Evolutionary conservation across 2,329 filamentous ascomycete genomes (phyloP).

Genomic region (Exophiala oligosperma): DNA sequence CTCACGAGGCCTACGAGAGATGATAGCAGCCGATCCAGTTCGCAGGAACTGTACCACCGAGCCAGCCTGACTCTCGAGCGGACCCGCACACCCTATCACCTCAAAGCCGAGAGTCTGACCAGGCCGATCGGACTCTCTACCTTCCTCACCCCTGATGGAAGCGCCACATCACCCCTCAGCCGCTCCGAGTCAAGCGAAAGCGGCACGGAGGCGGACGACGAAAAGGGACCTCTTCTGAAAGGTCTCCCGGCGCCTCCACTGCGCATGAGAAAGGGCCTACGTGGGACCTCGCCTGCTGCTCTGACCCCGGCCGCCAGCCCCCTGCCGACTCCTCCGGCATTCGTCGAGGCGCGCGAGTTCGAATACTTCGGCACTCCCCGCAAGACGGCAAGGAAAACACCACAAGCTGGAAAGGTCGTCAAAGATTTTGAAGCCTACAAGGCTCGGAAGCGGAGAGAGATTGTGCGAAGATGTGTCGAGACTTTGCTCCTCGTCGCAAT

Average conservation of each 20-base stretch:
- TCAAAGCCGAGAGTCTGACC: conserved; percentile 21
- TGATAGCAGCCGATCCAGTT: conserved; percentile 13
- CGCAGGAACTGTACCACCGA: conserved; percentile 14
- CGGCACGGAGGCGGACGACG: conserved; percentile 93
- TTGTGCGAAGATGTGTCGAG: conserved; percentile 54
- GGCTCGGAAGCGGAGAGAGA: conserved; percentile 40
- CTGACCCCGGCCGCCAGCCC: conserved; percentile 26
- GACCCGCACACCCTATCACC: conserved; percentile 32
- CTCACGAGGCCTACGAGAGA: conserved; percentile 9
- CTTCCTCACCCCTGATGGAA: conserved; percentile 7
- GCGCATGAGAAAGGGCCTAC: conserved; percentile 74
- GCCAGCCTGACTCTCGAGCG: conserved; percentile 23
- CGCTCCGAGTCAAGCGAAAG: conserved; percentile 71
- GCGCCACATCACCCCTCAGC: conserved; percentile 19
- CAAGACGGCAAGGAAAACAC: conserved; percentile 13
- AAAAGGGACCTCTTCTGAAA: conserved; percentile 73
- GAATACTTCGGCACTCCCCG: conserved; percentile 17
- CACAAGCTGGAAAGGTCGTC: conserved; percentile 1
- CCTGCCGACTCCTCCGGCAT: conserved; percentile 26
- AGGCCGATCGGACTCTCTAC: conserved; percentile 1
- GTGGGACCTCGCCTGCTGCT: conserved; percentile 39
- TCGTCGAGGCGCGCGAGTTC: conserved; percentile 17
- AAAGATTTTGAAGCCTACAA: conserved; percentile 30
- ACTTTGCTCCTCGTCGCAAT: conserved; percentile 55
- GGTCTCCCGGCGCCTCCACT: conserved; percentile 77